A percentile compares a stretch with the other conserved stretches of the same genome.
These are phyloP conservation scores for Hibiscus tridactylites DNA, from an alignment of 345 rosid genomes.

Conservation along the genomic window DNA sequence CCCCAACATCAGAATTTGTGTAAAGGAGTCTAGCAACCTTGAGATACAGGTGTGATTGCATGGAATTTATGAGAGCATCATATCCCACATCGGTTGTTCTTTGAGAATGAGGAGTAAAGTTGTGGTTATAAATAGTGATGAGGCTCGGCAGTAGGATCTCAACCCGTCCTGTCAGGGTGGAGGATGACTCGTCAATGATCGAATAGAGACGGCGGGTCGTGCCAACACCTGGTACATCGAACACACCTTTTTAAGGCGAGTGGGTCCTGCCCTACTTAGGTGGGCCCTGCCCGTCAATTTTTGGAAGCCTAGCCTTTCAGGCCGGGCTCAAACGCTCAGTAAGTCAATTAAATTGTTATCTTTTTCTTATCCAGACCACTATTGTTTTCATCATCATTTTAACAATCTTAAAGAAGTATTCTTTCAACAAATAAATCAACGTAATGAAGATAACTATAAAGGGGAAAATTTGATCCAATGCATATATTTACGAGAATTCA, in stretches of 20 bases:
- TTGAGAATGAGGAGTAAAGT: neutral
- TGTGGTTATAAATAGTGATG: neutral
- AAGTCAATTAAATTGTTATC: too few relatives aligned
- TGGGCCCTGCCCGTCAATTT: constrained; percentile 70
- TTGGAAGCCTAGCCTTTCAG: constrained; percentile 46
- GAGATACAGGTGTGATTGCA: neutral
- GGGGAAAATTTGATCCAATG: too few relatives aligned
- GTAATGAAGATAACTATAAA: too few relatives aligned
- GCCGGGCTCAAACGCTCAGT: constrained; percentile 4
- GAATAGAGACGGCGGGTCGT: constrained; percentile 69
- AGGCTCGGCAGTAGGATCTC: rapidly evolving
- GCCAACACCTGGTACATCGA: constrained; percentile 58
- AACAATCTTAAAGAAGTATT: too few relatives aligned
- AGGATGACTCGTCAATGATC: constrained; percentile 75
- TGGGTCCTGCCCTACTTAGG: constrained; percentile 52
- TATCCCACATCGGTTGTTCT: neutral
- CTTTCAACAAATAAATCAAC: too few relatives aligned
- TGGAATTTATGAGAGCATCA: neutral
- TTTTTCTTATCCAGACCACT: too few relatives aligned
- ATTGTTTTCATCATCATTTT: too few relatives aligned
- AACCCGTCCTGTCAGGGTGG: constrained; percentile 73
- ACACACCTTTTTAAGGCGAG: constrained; percentile 36
- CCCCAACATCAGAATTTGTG: constrained; percentile 41
- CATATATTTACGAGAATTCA: too few relatives aligned
- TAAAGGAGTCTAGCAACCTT: constrained; percentile 9